Evolutionary conservation across 768 basidiomycete species (phyloP), one percentile per base, ranked within the genome.

Genomic region (Omphalotus guepiniiformis): DNA sequence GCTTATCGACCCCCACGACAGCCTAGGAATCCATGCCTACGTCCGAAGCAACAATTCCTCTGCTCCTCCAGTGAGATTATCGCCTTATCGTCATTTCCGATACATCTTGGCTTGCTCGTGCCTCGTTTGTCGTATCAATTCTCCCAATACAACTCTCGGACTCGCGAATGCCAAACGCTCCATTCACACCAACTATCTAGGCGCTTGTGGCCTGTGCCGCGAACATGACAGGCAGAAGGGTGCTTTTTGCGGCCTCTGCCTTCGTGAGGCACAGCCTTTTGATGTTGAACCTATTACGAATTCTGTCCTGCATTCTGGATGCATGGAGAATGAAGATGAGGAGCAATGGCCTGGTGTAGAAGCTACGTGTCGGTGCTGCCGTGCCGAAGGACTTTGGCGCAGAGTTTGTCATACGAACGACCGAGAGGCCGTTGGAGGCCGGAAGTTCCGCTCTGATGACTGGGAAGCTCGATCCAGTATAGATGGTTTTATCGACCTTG

Each of bases 281-380:
- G 75, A 78, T 48, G 51, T 55, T 1, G 46, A 52, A 1, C 50
- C 50, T 12, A 52, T 55, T 40, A 30, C 63, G 22, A 58, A 61
- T 27, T 62, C 63, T 22, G 54, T 61, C 4, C 49, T 61, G 32
- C 64, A 67, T 15, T 71, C 80, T 9, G 75, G 70, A 25, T 76
- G 79, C 50, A 64, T 76, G 3, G 85, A 85, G 56, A 88, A 88
- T 57, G 86, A 87, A 51, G 87, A 89, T 61, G 75, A 80, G 15
- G 78, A 82, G 11, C 74, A 77, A 0, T 88, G 82, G 75, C 79
- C 82, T 0, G 71, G 70, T 5, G 73, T 84, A 9, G 78, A 81
- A 25, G 71, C 83, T 1, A 88, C 87, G 6, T 90, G 87, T 60
- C 73, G 79, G 32, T 65, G 64, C 38, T 90, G 88, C 60, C 75